Evolutionary conservation across 148 eudicot species (phyloP).

Genomic region (Diospyros kaki): DNA sequence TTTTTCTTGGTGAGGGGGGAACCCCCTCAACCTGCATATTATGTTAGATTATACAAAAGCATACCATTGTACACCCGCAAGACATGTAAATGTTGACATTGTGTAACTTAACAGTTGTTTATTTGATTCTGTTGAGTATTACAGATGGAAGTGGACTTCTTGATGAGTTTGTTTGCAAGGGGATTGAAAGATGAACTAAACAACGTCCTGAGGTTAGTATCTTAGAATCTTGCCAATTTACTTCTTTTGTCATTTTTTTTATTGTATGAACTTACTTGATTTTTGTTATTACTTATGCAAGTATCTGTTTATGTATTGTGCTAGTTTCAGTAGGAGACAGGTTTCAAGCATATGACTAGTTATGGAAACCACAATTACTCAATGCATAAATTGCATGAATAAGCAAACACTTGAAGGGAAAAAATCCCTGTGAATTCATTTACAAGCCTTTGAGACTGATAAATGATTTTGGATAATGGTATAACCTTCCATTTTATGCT

Average conservation of each 20-base stretch:
- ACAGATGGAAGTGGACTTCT: conserved; percentile 63
- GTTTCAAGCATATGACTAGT: not conserved
- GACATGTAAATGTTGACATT: not conserved
- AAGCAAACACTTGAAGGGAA: not conserved
- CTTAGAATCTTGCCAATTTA: no score
- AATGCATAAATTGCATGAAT: not conserved
- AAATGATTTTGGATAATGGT: not conserved
- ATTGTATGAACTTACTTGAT: not conserved
- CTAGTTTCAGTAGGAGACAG: not conserved
- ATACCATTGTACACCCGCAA: not conserved
- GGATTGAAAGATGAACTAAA: conserved; percentile 44
- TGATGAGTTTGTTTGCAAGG: conserved; percentile 56
- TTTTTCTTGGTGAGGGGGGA: no score
- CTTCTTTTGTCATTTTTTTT: no score
- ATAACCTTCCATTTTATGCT: no score
- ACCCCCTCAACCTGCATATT: not conserved
- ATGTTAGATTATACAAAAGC: no score
- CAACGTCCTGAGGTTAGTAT: conserved; percentile 37
- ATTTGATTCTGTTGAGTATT: not conserved
- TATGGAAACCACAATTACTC: not conserved
- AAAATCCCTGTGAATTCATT: not conserved
- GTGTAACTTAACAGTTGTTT: not conserved
- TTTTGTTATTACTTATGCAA: no score
- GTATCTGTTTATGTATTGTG: not conserved
- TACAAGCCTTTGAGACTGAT: not conserved